Evolutionary conservation across 495 filamentous ascomycete genomes (phyloP).

Genomic region (Xeromyces bisporus): DNA sequence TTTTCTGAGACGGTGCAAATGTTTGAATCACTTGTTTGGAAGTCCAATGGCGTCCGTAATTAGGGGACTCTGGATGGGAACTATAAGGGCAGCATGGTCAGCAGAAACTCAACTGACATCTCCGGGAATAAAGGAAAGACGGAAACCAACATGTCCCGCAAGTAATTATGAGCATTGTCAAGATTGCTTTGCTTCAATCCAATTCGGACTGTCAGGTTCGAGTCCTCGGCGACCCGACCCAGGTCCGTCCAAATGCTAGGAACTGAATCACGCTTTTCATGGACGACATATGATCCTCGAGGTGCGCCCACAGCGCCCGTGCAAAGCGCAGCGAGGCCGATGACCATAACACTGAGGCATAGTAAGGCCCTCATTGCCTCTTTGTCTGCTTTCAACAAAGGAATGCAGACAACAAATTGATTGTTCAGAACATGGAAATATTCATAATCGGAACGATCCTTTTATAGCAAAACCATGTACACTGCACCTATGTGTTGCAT

Average conservation of each 20-base stretch:
- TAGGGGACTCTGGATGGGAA: constrained; percentile 23
- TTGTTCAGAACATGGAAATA: too few relatives aligned
- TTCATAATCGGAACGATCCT: too few relatives aligned
- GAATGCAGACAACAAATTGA: too few relatives aligned
- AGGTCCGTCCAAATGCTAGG: constrained; percentile 10
- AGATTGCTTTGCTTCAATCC: constrained; percentile 27
- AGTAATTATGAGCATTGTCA: constrained; percentile 23
- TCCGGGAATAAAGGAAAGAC: neutral
- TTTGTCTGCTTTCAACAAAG: too few relatives aligned
- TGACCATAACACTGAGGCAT: neutral
- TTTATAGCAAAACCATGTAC: too few relatives aligned
- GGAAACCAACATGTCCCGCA: constrained; percentile 19
- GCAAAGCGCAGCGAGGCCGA: neutral
- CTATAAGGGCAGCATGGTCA: constrained; percentile 1
- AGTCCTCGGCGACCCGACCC: constrained; percentile 4
- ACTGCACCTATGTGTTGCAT: too few relatives aligned
- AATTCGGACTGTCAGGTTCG: constrained; percentile 26
- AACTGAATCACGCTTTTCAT: constrained; percentile 13
- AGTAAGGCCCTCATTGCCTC: neutral
- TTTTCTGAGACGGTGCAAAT: constrained; percentile 21
- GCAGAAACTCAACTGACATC: neutral
- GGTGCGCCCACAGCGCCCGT: neutral
- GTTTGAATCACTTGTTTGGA: constrained; percentile 23
- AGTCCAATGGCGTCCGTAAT: constrained; percentile 32
- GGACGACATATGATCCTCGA: constrained; percentile 7